These are phyloP conservation scores for Endotrypanum monterogeii DNA, from an alignment of 208 protist species.

Conservation along the genomic window DNA sequence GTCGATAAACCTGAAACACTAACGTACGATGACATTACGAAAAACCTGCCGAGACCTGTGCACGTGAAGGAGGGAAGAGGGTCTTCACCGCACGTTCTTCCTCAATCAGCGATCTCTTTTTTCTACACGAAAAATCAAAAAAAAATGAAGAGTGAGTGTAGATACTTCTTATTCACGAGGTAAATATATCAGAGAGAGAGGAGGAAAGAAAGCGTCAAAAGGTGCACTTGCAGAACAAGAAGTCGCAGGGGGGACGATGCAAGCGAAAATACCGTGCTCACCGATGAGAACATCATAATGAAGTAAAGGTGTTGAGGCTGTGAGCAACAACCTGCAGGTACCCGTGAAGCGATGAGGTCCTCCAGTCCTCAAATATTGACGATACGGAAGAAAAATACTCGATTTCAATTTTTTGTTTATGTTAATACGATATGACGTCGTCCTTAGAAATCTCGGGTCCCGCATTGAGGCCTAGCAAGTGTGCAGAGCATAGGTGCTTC, in stretches of 20 bases:
- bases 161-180: background rate
- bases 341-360: too few species aligned
- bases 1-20: conserved; percentile 56
- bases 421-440: too few species aligned
- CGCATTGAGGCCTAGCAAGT: background rate
- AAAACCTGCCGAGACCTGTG: background rate
- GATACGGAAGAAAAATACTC: too few species aligned
- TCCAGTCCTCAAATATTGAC: too few species aligned
- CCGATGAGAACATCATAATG: too few species aligned
- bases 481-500: too few species aligned
- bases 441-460: background rate
- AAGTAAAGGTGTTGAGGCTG: background rate
- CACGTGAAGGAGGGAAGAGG: background rate
- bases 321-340: background rate
- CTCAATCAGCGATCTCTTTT: background rate
- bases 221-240: background rate
- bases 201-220: background rate
- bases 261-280: background rate
- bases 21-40: conserved; percentile 34
- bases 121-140: background rate
- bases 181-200: background rate
- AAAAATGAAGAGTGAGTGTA: background rate
- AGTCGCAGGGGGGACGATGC: too few species aligned
- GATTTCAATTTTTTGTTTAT: background rate
- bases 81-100: background rate